phyloP scores from a whole-genome alignment of 2,329 filamentous ascomycete species.

The Leptographium procerum region DNA sequence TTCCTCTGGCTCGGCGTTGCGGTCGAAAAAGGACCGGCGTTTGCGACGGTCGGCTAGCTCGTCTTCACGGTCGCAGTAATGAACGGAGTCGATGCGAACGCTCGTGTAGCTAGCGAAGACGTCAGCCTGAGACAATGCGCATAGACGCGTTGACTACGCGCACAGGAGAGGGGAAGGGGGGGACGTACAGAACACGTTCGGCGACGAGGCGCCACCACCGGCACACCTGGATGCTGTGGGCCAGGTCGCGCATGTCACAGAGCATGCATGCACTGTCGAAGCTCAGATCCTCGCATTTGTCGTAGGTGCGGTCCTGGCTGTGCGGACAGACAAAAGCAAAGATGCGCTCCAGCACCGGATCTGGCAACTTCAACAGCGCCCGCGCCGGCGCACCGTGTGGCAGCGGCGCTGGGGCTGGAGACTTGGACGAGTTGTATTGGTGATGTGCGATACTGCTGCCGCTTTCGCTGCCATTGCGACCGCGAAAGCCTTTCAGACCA shows the following conservation, averaged over 20 bases:
- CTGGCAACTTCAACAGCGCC: slow-evolving; percentile 46
- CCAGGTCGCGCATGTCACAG: slow-evolving; percentile 81
- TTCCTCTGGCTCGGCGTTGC: slow-evolving; percentile 70
- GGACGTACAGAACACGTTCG: slow-evolving; percentile 44
- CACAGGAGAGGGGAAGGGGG: neutral
- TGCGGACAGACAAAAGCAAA: slow-evolving; percentile 80
- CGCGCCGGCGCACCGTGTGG: slow-evolving; percentile 27
- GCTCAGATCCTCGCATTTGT: slow-evolving; percentile 70
- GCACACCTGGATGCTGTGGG: slow-evolving; percentile 65
- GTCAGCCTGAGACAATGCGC: neutral
- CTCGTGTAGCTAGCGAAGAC: slow-evolving; percentile 57
- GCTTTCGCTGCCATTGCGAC: neutral
- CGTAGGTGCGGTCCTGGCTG: slow-evolving; percentile 62
- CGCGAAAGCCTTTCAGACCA: slow-evolving; percentile 5
- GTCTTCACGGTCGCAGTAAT: slow-evolving; percentile 85
- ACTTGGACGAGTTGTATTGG: neutral
- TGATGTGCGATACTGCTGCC: neutral
- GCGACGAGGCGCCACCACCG: slow-evolving; percentile 53
- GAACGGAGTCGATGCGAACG: slow-evolving; percentile 85
- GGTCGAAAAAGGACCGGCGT: slow-evolving; percentile 58
- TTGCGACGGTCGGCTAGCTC: slow-evolving; percentile 69
- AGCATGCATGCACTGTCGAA: slow-evolving; percentile 79
- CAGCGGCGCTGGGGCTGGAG: neutral
- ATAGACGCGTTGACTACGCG: neutral
- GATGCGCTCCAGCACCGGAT: slow-evolving; percentile 61